Percentiles rank a stretch among this genome's conserved stretches.
Evolutionary conservation across 1,284 basidiomycete genomes (phyloP).

Genomic region (Rhizoctonia solani): DNA sequence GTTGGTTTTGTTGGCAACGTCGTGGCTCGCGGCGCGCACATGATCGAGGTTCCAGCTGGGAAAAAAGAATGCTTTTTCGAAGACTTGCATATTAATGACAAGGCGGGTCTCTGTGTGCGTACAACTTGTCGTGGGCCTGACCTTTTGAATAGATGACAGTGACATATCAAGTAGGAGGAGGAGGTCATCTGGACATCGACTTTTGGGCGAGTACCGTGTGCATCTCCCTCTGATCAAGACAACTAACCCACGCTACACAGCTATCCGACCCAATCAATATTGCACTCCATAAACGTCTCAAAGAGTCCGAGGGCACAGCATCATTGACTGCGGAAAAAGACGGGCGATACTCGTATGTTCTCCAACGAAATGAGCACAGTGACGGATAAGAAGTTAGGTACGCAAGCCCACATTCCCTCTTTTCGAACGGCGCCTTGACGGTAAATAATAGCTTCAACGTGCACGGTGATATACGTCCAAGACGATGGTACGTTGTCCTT

Average conservation of each 20-base stretch:
- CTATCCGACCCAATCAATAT: constrained; percentile 74
- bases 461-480: constrained; percentile 93
- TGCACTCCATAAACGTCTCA: constrained; percentile 76
- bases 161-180: constrained; percentile 97
- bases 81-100: constrained; percentile 92
- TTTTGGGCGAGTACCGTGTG: constrained; percentile 72
- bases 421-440: constrained; percentile 10
- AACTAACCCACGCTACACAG: constrained; percentile 50
- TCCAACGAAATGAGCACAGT: constrained; percentile 97
- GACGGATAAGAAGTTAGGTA: constrained; percentile 90
- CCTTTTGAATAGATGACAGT: constrained; percentile 84
- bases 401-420: constrained; percentile 42
- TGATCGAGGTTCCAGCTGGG: constrained; percentile 66
- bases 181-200: constrained; percentile 96
- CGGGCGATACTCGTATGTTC: constrained; percentile 92
- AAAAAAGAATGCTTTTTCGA: constrained; percentile 98
- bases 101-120: constrained; percentile 57
- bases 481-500: no score
- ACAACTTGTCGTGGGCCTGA: not conserved
- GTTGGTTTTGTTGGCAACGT: constrained; percentile 3
- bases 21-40: constrained; percentile 46
- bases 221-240: not conserved
- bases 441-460: constrained; percentile 84
- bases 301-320: constrained; percentile 87
- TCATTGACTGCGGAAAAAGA: constrained; percentile 85